phyloP scores from a whole-genome alignment of 129 eudicot species.

The Helichrysum umbraculigerum region DNA sequence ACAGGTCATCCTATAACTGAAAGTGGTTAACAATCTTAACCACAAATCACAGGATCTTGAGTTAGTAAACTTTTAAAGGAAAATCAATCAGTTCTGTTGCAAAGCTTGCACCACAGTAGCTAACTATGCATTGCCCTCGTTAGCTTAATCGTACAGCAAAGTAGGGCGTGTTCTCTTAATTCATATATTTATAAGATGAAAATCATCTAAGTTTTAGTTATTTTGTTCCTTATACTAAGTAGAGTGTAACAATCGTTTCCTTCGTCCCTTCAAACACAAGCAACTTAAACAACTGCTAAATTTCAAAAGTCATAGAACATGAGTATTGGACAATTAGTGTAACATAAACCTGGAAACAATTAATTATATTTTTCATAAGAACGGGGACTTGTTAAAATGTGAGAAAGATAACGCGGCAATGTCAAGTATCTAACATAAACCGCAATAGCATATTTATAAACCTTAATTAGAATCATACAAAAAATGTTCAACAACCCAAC shows the following conservation, averaged over 20 bases:
- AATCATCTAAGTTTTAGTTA: not conserved
- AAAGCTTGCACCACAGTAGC: constrained; percentile 17
- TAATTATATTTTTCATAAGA: not conserved
- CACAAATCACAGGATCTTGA: not conserved
- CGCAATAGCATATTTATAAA: not conserved
- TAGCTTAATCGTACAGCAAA: not conserved
- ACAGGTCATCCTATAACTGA: not conserved
- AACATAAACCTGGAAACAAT: not conserved
- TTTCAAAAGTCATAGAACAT: not conserved
- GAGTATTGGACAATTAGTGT: not conserved
- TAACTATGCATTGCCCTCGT: not conserved
- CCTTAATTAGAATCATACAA: not conserved
- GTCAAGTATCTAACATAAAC: not conserved
- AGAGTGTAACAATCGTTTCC: not conserved
- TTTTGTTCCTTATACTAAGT: not conserved
- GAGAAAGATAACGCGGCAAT: not conserved
- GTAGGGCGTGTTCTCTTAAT: not conserved
- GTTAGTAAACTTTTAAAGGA: constrained; percentile 1
- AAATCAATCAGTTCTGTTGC: not conserved
- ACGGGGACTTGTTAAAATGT: not conserved
- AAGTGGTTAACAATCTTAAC: not conserved
- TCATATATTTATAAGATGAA: not conserved
- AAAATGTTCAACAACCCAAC: not conserved
- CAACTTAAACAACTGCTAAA: not conserved
- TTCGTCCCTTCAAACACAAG: not conserved